phyloP scores from a whole-genome alignment of 2,329 filamentous ascomycete species.

The Boeremia lycopersici region DNA sequence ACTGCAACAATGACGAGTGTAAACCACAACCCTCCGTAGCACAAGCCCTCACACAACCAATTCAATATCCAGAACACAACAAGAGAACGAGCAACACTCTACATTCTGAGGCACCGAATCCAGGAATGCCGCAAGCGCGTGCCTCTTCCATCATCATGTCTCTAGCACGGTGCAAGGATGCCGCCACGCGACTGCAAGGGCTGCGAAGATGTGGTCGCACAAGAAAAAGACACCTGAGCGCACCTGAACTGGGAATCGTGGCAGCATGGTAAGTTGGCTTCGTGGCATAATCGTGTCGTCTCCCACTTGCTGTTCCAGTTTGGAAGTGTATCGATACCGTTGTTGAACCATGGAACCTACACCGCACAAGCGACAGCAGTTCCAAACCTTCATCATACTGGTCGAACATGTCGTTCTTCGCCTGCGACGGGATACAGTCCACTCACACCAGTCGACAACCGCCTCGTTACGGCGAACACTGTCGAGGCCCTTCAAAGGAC shows the following conservation, averaged over 20 bases:
- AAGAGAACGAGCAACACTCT: constrained; percentile 14
- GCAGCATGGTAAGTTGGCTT: constrained; percentile 9
- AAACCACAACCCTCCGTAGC: constrained; percentile 4
- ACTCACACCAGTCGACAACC: constrained; percentile 6
- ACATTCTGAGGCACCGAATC: constrained; percentile 7
- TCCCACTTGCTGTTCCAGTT: constrained; percentile 11
- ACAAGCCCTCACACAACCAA: constrained; percentile 11
- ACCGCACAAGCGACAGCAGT: constrained; percentile 16
- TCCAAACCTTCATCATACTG: constrained; percentile 14
- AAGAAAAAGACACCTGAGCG: constrained; percentile 14
- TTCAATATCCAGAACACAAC: constrained; percentile 14
- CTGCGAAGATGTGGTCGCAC: constrained; percentile 12
- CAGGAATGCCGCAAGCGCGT: constrained; percentile 20
- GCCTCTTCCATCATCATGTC: constrained; percentile 17
- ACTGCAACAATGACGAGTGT: constrained; percentile 4
- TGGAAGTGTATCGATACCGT: not conserved
- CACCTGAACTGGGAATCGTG: constrained; percentile 13
- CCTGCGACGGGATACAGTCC: constrained; percentile 10
- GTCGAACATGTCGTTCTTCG: constrained; percentile 18
- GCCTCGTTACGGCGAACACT: constrained; percentile 10
- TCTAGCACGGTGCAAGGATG: constrained; percentile 17
- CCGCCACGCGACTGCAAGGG: constrained; percentile 21
- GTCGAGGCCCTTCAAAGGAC: constrained; percentile 13
- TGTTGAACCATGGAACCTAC: constrained; percentile 17
- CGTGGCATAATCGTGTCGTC: constrained; percentile 15